phyloP scores from a whole-genome alignment of 495 filamentous ascomycete species.

The Jackrogersella multiformis region DNA sequence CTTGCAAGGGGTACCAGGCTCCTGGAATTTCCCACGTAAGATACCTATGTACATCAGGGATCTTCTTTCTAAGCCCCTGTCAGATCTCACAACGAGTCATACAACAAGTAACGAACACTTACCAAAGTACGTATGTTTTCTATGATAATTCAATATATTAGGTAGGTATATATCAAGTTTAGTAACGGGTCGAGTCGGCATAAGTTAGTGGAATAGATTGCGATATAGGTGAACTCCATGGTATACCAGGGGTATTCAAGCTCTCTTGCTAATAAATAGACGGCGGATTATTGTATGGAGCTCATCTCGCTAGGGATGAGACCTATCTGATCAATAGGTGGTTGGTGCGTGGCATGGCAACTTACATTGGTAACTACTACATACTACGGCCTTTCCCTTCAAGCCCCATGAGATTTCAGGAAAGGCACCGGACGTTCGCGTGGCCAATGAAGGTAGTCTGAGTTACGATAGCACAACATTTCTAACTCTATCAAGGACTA shows the following conservation, averaged over 20 bases:
- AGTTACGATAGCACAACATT: neutral
- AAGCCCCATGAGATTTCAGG: neutral
- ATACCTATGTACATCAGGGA: neutral
- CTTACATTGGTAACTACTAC: neutral
- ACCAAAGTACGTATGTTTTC: neutral
- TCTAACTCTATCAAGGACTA: neutral
- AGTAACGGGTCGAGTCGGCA: neutral
- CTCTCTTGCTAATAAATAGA: neutral
- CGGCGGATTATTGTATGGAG: neutral
- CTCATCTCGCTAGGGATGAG: conserved; percentile 12
- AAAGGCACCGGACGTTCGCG: neutral
- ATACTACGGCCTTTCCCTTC: neutral
- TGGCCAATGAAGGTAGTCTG: neutral
- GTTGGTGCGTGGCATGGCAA: neutral
- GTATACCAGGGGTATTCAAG: too few species aligned
- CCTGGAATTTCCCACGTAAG: conserved; percentile 22
- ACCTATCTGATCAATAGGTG: neutral
- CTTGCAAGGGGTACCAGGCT: conserved; percentile 33
- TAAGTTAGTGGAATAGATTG: neutral
- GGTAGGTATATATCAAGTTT: too few species aligned
- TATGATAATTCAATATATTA: too few species aligned
- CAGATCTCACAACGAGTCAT: too few species aligned
- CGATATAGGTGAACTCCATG: neutral
- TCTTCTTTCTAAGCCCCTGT: neutral
- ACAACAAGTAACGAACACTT: too few species aligned